These are phyloP conservation scores for Blastobotrys americana DNA, from an alignment of 805 yeast species.

Conservation along the genomic window DNA sequence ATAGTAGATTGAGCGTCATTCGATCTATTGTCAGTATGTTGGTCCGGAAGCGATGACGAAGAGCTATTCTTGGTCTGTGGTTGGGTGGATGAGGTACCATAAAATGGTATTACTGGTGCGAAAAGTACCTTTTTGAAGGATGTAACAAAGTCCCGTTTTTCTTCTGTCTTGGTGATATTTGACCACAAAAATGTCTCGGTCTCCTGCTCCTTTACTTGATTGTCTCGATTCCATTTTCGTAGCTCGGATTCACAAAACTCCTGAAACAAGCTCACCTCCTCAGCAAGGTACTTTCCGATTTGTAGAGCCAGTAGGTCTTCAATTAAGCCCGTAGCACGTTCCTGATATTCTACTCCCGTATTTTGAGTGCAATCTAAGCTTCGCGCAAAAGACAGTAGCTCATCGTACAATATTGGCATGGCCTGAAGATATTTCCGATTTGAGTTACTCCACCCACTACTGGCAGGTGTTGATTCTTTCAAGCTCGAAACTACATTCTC, in stretches of 20 bases:
- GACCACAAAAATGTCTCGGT: conserved; percentile 43
- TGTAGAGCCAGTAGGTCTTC: conserved; percentile 22
- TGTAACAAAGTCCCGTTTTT: conserved; percentile 45
- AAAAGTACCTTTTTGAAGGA: conserved; percentile 44
- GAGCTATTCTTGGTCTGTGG: neutral
- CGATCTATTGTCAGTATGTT: neutral
- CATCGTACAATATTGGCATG: conserved; percentile 34
- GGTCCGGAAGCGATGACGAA: neutral
- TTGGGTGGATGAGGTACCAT: neutral
- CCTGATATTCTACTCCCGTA: conserved; percentile 33
- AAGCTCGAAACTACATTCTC: conserved; percentile 20
- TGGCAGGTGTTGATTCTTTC: neutral
- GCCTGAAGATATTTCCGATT: conserved; percentile 27
- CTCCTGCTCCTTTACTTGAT: conserved; percentile 41
- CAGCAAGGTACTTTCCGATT: conserved; percentile 26
- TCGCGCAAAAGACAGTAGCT: conserved; percentile 15
- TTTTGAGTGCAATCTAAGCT: conserved; percentile 24
- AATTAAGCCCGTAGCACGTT: conserved; percentile 19
- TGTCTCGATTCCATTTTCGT: conserved; percentile 26
- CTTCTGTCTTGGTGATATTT: conserved; percentile 38
- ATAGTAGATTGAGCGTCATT: too few species aligned
- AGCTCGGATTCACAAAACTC: conserved; percentile 25
- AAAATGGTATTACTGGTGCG: conserved; percentile 26
- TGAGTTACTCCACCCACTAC: neutral
- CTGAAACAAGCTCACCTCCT: conserved; percentile 26